These are phyloP conservation scores for Cyberlindnera misumaiensis DNA, from an alignment of 805 yeast genomes.

Conservation along the genomic window DNA sequence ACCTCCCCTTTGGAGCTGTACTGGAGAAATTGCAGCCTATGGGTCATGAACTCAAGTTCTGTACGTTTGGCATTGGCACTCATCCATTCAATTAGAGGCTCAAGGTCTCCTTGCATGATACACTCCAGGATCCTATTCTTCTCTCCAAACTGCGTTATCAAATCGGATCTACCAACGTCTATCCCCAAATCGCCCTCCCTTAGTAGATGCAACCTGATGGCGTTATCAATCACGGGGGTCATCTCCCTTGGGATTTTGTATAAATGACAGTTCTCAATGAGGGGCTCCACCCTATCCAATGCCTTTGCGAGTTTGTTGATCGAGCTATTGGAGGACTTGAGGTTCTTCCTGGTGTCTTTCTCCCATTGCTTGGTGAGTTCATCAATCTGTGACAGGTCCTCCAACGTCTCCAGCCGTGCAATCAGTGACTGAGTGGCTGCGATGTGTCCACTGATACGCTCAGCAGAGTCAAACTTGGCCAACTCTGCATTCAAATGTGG, in stretches of 20 bases:
- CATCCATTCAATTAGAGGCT: constrained; percentile 47
- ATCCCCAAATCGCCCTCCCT: constrained; percentile 38
- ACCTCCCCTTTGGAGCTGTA: constrained; percentile 21
- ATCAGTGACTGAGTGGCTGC: constrained; percentile 4
- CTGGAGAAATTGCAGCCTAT: constrained; percentile 34
- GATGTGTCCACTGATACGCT: neutral
- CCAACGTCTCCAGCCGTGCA: constrained; percentile 6
- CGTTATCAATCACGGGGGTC: constrained; percentile 28
- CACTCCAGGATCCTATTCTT: constrained; percentile 26
- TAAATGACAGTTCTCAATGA: constrained; percentile 26
- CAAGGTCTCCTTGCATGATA: constrained; percentile 33
- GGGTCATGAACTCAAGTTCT: constrained; percentile 39
- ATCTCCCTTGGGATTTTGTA: constrained; percentile 24
- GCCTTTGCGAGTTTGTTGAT: constrained; percentile 25
- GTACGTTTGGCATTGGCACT: constrained; percentile 15
- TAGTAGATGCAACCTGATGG: constrained; percentile 39
- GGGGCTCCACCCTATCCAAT: constrained; percentile 24
- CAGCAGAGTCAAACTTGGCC: neutral
- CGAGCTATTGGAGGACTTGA: constrained; percentile 22
- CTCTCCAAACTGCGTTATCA: constrained; percentile 23
- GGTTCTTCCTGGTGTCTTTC: constrained; percentile 19
- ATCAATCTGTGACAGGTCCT: neutral
- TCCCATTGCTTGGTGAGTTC: constrained; percentile 24
- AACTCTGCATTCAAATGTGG: neutral
- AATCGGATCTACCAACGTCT: constrained; percentile 23